Base-by-base conservation (phyloP, 208 protist genomes). In the Crithidia thermophila region DNA sequence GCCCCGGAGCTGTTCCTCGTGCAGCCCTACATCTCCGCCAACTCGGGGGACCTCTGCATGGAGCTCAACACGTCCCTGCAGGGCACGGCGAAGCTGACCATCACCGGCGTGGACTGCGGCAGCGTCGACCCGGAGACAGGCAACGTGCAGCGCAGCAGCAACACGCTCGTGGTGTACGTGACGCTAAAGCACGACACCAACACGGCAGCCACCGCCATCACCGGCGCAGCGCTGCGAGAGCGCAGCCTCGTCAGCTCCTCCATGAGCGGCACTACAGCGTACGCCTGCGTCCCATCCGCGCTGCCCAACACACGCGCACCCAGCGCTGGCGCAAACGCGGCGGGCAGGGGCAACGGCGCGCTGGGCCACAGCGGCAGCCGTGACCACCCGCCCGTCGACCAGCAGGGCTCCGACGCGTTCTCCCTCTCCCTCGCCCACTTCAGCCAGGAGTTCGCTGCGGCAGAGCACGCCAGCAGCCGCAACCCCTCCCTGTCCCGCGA, bases 31-130 rank as follows among this genome's bases (percentile, higher is more conserved):
- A 72, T 85, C 42, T 72, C 82, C 57, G 59, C 77, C 34, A 67
- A 63, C 20, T 52, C 50, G 2, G 75, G 80, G 1, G 80, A 90
- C 55, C 61, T 90, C 10, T 50, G 86, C 20, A 61, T 86, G 37
- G 71, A 84, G 53, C 46, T 84, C 7, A 85, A 90, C 72, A 66
- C 77, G 21, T 78, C 76, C 10, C 63, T 84, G 42, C 80, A 84
- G 56, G 84, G 80, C 28, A 79, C 67, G 1, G 67, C 80, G 20
- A 51, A 56, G 53, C 74, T 85, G 16, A 49, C 20, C 47, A 74
- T 86, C 59, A 71, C 70, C 21, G 83, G 83, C 30, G 67, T 75
- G 33, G 83, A 89, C 74, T 89, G 83, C 46, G 73, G 69, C 40
- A 79, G 57, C 67, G 77, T 89, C 8, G 81, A 82, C 42, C 25